A percentile compares a stretch with the other conserved stretches of the same genome.
Evolutionary conservation across 2,329 filamentous ascomycete genomes (phyloP).

Genomic region (Rhexocercosporidium sp.): DNA sequence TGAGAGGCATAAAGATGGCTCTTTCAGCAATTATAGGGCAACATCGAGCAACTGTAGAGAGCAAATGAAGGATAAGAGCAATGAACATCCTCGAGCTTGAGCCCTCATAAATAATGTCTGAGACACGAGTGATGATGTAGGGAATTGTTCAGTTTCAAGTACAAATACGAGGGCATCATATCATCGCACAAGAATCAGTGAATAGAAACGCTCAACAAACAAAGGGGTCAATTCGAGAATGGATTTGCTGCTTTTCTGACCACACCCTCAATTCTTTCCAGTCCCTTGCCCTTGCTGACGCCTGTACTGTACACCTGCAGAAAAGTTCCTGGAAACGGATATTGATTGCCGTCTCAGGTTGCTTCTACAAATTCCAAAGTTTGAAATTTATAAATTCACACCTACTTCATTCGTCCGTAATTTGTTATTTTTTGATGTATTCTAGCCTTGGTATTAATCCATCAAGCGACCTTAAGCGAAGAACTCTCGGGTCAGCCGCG

Average conservation of each 20-base stretch:
- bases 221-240: neutral
- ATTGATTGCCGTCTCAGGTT: neutral
- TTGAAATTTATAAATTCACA: neutral
- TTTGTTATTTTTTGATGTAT: neutral
- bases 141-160: neutral
- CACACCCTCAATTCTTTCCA: neutral
- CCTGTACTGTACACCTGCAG: neutral
- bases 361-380: neutral
- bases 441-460: neutral
- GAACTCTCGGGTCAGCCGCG: neutral
- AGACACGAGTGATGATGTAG: neutral
- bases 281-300: neutral
- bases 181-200: neutral
- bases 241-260: neutral
- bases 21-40: neutral
- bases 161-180: neutral
- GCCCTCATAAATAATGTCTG: neutral
- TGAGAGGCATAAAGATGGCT: neutral
- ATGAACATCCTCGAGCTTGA: neutral
- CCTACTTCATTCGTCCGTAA: neutral
- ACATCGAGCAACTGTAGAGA: neutral
- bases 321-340: neutral
- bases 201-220: neutral
- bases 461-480: neutral
- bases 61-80: neutral